Evolutionary conservation across 257 asterid genomes (phyloP).

Genomic region (Nicotiana tabacum): DNA sequence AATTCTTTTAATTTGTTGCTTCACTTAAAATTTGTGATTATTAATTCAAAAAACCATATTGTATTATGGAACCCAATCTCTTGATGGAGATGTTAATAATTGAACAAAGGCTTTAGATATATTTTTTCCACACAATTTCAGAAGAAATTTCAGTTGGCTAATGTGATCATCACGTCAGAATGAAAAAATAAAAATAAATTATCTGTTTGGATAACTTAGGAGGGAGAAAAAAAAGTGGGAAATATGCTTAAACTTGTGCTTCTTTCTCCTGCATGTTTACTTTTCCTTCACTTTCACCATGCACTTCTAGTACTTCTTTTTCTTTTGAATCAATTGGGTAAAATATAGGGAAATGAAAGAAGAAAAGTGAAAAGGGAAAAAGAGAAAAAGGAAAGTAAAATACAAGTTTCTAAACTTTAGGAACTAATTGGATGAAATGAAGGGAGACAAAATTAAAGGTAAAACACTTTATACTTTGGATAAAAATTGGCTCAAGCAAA

Average conservation of each 20-base stretch:
- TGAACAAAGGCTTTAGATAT: neutral
- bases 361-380: neutral
- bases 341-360: neutral
- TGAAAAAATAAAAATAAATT: neutral
- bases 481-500: neutral
- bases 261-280: neutral
- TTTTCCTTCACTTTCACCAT: conserved; percentile 3
- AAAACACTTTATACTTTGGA: neutral
- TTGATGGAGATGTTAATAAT: neutral
- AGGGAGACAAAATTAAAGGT: neutral
- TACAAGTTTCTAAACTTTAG: neutral
- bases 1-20: neutral
- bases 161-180: neutral
- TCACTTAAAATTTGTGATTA: neutral
- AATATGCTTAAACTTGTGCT: neutral
- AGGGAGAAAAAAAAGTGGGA: neutral
- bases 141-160: neutral
- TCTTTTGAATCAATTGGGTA: neutral
- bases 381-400: neutral
- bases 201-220: neutral
- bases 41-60: neutral
- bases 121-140: neutral
- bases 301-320: neutral
- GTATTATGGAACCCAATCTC: neutral
- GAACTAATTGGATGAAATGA: neutral